These are phyloP conservation scores for Irpex sp. DNA, from an alignment of 1,284 basidiomycete genomes.

Conservation along the genomic window DNA sequence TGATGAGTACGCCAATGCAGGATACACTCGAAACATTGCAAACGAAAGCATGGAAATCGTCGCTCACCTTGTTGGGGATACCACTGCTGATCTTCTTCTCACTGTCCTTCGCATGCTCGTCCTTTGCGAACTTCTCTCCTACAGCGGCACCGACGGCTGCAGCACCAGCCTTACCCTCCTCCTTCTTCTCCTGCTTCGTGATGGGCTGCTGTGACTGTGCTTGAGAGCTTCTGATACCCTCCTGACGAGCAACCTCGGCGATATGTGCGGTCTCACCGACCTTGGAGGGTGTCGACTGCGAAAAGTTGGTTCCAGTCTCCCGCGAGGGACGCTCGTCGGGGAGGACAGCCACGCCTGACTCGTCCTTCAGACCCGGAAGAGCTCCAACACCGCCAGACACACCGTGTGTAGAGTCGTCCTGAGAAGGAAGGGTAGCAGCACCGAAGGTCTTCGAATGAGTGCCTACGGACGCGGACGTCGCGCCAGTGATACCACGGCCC, in stretches of 20 bases:
- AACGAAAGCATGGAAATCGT: background rate
- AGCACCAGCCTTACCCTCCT: background rate
- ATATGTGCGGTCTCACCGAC: slow-evolving; percentile 8
- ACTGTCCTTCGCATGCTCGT: slow-evolving; percentile 7
- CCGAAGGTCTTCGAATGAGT: background rate
- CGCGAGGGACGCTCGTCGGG: slow-evolving; percentile 23
- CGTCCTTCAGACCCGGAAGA: slow-evolving; percentile 26
- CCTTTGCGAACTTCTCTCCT: slow-evolving; percentile 8
- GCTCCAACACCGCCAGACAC: slow-evolving; percentile 24
- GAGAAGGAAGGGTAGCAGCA: background rate
- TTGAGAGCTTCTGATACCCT: background rate
- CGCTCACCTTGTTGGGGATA: slow-evolving; percentile 20
- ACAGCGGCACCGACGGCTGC: slow-evolving; percentile 7
- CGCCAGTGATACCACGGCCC: background rate
- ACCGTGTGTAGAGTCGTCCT: background rate
- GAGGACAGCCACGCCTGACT: slow-evolving; percentile 27
- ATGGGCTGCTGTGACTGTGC: background rate
- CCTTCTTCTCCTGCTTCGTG: background rate
- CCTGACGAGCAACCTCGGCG: slow-evolving; percentile 6
- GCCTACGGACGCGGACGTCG: slow-evolving; percentile 2
- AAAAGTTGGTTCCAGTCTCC: background rate
- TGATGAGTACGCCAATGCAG: background rate
- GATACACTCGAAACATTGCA: background rate
- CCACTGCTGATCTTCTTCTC: slow-evolving; percentile 8
- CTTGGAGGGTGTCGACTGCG: background rate